phyloP scores from a whole-genome alignment of 129 eudicot species.

The Deinandra increscens region DNA sequence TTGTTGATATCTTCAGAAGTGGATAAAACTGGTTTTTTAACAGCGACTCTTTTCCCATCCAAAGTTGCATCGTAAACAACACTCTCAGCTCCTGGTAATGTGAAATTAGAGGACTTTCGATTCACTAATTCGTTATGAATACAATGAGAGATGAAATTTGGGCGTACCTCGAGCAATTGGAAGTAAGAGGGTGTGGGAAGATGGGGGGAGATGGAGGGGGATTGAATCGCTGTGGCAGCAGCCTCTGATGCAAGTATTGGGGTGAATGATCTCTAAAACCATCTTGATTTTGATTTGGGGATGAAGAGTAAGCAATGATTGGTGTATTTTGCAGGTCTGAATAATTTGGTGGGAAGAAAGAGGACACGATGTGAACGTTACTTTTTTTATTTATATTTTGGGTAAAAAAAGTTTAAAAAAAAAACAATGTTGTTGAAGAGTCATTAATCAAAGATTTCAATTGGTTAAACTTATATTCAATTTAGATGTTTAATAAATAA shows the following conservation, averaged over 20 bases:
- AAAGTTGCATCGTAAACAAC: slow-evolving; percentile 77
- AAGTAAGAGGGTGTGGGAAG: slow-evolving; percentile 60
- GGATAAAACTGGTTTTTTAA: slow-evolving; percentile 75
- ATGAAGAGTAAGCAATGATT: neutral
- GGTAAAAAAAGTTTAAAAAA: no score
- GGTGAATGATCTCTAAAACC: slow-evolving; percentile 58
- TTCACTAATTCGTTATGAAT: neutral
- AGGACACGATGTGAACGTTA: neutral
- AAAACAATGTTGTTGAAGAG: no score
- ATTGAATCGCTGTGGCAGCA: slow-evolving; percentile 77
- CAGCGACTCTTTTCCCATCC: slow-evolving; percentile 73
- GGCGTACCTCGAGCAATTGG: slow-evolving; percentile 76
- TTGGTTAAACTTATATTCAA: no score
- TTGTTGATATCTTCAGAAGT: slow-evolving; percentile 78
- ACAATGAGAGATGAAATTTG: neutral
- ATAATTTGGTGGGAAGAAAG: slow-evolving; percentile 21
- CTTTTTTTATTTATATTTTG: neutral
- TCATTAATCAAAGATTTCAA: no score
- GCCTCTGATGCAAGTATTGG: slow-evolving; percentile 81
- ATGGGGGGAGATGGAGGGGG: slow-evolving; percentile 84
- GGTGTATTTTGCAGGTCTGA: neutral
- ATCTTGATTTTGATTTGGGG: slow-evolving; percentile 13
- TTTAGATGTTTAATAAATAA: no score
- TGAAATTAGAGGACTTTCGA: neutral
- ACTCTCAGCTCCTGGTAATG: slow-evolving; percentile 77